These are phyloP conservation scores for Iberis pinnata DNA, from an alignment of 345 rosid genomes.

Conservation along the genomic window DNA sequence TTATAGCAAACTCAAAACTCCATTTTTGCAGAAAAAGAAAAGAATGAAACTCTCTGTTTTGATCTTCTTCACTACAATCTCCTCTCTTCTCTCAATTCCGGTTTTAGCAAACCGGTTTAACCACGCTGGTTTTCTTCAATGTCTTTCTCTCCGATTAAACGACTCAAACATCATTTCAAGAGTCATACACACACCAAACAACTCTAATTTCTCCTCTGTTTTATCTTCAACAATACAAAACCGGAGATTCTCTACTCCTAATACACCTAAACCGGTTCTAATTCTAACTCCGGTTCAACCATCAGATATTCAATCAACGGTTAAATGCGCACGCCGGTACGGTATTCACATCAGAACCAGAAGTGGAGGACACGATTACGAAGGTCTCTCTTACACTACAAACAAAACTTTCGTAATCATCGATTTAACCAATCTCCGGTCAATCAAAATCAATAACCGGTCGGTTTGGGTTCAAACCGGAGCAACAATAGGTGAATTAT, in stretches of 20 bases:
- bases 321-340: constrained; percentile 34
- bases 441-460: neutral
- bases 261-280: constrained; percentile 39
- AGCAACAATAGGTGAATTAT: neutral
- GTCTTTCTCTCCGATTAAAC: constrained; percentile 31
- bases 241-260: constrained; percentile 29
- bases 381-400: neutral
- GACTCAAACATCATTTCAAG: constrained; percentile 20
- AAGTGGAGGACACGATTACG: neutral
- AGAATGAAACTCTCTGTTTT: constrained; percentile 13
- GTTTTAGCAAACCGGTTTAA: constrained; percentile 9
- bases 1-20: neutral
- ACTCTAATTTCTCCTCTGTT: constrained; percentile 20
- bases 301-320: constrained; percentile 45
- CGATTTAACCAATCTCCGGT: neutral
- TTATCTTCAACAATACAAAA: constrained; percentile 33
- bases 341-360: neutral
- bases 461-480: neutral
- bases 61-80: constrained; percentile 8
- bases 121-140: constrained; percentile 18
- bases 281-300: constrained; percentile 37
- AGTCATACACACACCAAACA: constrained; percentile 24
- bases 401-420: neutral
- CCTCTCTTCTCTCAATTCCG: neutral
- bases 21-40: neutral